phyloP scores from a whole-genome alignment of 192 early-diverging fungal genomes.

The Chytriomyces sp. region DNA sequence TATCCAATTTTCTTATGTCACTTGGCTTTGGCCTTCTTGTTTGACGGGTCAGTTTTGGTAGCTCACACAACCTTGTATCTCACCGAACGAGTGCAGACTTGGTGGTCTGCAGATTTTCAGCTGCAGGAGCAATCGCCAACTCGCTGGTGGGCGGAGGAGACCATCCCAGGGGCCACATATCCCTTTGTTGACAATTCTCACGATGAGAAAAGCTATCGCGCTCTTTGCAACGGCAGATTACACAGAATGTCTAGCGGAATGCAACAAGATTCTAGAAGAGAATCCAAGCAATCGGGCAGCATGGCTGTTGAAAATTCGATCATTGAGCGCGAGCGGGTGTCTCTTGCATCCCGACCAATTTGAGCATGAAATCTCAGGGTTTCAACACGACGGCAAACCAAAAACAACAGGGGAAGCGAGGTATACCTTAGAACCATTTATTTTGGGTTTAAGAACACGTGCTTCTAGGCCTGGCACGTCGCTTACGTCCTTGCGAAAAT shows the following conservation, averaged over 20 bases:
- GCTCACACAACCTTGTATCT: background rate
- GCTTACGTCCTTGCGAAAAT: background rate
- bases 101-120: background rate
- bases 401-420: background rate
- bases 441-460: background rate
- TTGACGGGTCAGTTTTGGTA: background rate
- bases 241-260: background rate
- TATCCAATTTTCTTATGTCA: background rate
- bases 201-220: background rate
- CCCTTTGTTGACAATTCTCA: too few species aligned
- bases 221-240: background rate
- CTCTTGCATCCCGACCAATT: background rate
- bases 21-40: background rate
- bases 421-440: background rate
- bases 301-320: slow-evolving; percentile 20
- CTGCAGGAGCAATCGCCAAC: slow-evolving; percentile 1
- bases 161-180: too few species aligned
- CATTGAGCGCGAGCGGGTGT: background rate
- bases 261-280: background rate
- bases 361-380: background rate
- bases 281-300: slow-evolving; percentile 6
- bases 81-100: background rate
- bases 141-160: background rate
- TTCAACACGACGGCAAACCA: background rate
- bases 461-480: background rate